Evolutionary conservation across 352 stramenopile species (phyloP).

Genomic region (Phytophthora quininea): DNA sequence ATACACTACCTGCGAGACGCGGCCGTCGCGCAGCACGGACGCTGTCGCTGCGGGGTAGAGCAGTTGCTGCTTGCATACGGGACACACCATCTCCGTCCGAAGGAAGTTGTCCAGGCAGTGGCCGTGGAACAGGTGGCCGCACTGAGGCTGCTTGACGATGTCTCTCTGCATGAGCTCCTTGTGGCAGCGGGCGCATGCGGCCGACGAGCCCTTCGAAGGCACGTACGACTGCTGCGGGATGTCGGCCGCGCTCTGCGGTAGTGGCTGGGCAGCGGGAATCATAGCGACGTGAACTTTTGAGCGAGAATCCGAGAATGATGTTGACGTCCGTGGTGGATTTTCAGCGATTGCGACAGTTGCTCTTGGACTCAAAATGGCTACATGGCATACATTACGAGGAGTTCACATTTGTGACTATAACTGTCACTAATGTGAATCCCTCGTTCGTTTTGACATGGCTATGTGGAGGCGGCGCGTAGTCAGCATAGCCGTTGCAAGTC

Average conservation of each 20-base stretch:
- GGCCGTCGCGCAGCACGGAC: constrained; percentile 19
- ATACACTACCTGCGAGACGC: constrained; percentile 20
- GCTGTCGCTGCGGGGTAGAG: constrained; percentile 51
- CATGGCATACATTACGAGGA: neutral
- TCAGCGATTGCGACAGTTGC: constrained; percentile 19
- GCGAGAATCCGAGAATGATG: constrained; percentile 11
- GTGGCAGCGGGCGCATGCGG: constrained; percentile 47
- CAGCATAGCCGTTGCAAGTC: too few species aligned
- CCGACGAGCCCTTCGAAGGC: constrained; percentile 22
- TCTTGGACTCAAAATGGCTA: neutral
- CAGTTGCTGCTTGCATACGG: constrained; percentile 63
- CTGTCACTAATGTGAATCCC: too few species aligned
- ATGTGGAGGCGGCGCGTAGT: too few species aligned
- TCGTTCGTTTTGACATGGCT: neutral
- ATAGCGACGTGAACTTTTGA: constrained; percentile 11
- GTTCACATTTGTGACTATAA: neutral
- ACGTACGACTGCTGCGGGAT: constrained; percentile 31
- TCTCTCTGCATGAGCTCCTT: constrained; percentile 36
- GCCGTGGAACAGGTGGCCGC: constrained; percentile 68
- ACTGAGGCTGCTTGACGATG: constrained; percentile 60
- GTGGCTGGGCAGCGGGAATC: constrained; percentile 27
- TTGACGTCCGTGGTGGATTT: neutral
- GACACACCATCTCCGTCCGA: constrained; percentile 47
- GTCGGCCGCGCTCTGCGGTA: constrained; percentile 38
- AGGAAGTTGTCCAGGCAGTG: constrained; percentile 67